Base-by-base conservation (phyloP, 257 asterid genomes). In the Nicotiana undulata region DNA sequence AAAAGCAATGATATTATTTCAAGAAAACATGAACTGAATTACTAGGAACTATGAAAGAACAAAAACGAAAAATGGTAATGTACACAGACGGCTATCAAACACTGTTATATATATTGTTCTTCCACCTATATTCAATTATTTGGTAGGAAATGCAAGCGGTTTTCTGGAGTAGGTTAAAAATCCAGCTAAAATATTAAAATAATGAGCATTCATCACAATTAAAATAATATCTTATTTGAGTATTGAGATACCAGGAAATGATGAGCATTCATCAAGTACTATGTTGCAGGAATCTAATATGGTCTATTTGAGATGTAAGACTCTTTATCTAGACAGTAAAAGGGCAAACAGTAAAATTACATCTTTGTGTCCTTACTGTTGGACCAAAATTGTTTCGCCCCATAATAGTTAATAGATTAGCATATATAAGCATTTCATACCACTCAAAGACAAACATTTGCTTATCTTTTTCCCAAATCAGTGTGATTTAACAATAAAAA, bases 1-100 rank as follows among this genome's bases (percentile, higher is more conserved):
- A 67, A 80, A 67, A 85, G 58, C 49, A 58, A 46, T 74, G 32
- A 12, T 82, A 85, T n/a, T 46, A 72, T 72, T 61, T 67, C 26
- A 67, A 65, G 8, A 63, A 56, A 72, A 68, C 26, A 67, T 10
- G 44, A 9, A 80, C 55, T 3, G 34, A 66, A 85, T 15, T 64
- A 28, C 32, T 9, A 20, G 44, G 61, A 72, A 46, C 37, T 20
- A 72, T 44, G 77, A 72, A 37, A 16, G 1, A 44, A 70, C 4
- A 51, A 51, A 49, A 52, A 72, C 1, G 37, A 46, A 31, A 65
- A 82, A 76, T 6, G 26, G 56, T 22, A 79, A 55, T 34, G 79
- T 68, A 28, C 31, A 58, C 26, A 61, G 26, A 72, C 56, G n/a
- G 67, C 67, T 51, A 53, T 75, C 37, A 49, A 51, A 49, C 63